phyloP scores from a whole-genome alignment of 441 rosid species.

The Populus tomentosa region DNA sequence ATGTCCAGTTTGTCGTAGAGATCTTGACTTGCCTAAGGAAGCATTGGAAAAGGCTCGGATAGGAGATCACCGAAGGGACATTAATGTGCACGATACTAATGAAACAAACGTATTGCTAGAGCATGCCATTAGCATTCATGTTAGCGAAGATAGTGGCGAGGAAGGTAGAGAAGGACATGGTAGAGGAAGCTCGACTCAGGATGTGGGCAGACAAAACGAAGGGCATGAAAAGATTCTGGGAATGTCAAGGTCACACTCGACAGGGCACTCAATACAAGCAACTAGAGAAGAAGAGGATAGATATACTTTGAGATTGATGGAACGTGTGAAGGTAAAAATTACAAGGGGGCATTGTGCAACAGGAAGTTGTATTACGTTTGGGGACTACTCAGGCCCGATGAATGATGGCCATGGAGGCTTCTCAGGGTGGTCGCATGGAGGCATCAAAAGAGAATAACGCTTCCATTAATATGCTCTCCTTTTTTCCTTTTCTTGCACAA shows the following conservation, averaged over 20 bases:
- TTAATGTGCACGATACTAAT: conserved; percentile 7
- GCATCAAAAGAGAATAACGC: conserved; percentile 19
- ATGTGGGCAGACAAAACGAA: conserved; percentile 4
- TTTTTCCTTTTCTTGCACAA: not conserved
- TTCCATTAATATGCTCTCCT: not conserved
- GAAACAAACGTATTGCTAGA: conserved; percentile 11
- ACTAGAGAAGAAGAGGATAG: conserved; percentile 34
- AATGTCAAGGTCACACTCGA: conserved; percentile 59
- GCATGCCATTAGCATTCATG: conserved; percentile 38
- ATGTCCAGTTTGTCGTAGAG: conserved; percentile 82
- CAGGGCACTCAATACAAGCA: conserved; percentile 60
- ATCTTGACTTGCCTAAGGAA: conserved; percentile 50
- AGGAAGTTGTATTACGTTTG: conserved; percentile 62
- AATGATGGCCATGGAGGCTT: conserved; percentile 33
- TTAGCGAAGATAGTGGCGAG: conserved; percentile 28
- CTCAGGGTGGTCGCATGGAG: conserved; percentile 25
- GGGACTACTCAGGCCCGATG: conserved; percentile 37
- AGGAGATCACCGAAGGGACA: not conserved
- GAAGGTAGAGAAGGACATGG: not conserved
- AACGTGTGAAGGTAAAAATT: conserved; percentile 46
- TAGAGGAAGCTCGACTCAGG: not conserved
- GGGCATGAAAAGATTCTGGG: conserved; percentile 16
- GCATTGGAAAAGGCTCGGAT: conserved; percentile 31
- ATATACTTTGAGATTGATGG: conserved; percentile 52
- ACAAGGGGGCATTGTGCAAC: conserved; percentile 43